Conservation (phyloP, 352 stramenopile genomes). For the Globisporangium abappressorium region DNA sequence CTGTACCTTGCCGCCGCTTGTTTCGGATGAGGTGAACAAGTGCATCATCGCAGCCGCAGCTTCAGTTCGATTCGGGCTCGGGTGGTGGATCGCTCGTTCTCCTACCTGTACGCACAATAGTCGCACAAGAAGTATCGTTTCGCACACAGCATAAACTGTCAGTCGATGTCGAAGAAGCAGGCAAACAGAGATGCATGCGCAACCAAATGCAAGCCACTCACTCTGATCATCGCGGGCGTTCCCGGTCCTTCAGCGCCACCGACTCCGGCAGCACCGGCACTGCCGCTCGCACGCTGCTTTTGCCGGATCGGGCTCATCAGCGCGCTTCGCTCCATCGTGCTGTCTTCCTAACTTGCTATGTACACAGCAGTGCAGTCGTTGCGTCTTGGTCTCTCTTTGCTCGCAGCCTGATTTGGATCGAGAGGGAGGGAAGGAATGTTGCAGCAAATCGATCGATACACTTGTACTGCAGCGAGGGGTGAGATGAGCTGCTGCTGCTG, state of each 20-base stretch:
- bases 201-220: slow-evolving; percentile 2
- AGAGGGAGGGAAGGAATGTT: not conserved
- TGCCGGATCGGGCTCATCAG: slow-evolving; percentile 44
- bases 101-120: slow-evolving; percentile 7
- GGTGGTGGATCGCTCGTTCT: slow-evolving; percentile 50
- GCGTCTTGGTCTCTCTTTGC: not conserved
- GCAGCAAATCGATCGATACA: not conserved
- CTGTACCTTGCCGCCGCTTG: slow-evolving; percentile 15
- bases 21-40: slow-evolving; percentile 46
- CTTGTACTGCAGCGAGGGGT: not conserved
- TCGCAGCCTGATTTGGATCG: not conserved
- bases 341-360: not conserved
- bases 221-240: slow-evolving; percentile 25
- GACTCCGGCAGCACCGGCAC: slow-evolving; percentile 8
- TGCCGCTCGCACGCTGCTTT: slow-evolving; percentile 14
- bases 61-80: slow-evolving; percentile 76
- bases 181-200: not conserved
- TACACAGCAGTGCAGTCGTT: not conserved
- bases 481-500: not conserved
- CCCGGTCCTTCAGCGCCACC: slow-evolving; percentile 14
- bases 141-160: not conserved
- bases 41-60: slow-evolving; percentile 80
- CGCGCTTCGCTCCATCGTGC: slow-evolving; percentile 29
- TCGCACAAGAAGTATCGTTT: not conserved
- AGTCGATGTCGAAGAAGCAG: not conserved